Evolutionary conservation across 345 rosid species (phyloP).

Genomic region (Pugionium dolabratum): DNA sequence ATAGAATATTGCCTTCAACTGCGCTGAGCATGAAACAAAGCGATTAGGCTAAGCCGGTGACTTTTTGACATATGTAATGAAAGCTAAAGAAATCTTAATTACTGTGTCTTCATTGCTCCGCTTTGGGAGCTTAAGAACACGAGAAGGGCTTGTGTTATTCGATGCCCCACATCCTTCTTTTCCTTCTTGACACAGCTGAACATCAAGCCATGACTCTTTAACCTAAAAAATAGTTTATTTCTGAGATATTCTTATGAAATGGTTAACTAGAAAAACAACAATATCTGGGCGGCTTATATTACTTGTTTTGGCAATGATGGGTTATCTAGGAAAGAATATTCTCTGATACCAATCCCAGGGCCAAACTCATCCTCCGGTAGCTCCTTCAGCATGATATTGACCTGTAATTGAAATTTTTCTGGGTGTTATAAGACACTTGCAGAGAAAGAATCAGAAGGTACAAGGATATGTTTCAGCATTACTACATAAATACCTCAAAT

Average conservation of each 20-base stretch:
- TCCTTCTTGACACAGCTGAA: conserved; percentile 83
- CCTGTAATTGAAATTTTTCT: conserved; percentile 47
- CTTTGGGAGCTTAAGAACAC: conserved; percentile 72
- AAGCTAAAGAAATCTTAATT: conserved; percentile 30
- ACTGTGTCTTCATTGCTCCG: conserved; percentile 85
- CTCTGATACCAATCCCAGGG: conserved; percentile 73
- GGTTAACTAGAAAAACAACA: conserved; percentile 14
- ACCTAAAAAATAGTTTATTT: conserved; percentile 53
- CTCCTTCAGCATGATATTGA: conserved; percentile 73
- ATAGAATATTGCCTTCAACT: conserved; percentile 75
- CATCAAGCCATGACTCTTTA: conserved; percentile 89
- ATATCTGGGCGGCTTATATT: conserved; percentile 7
- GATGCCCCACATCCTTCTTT: conserved; percentile 56
- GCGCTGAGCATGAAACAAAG: conserved; percentile 27
- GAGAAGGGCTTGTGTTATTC: conserved; percentile 49
- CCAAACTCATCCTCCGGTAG: conserved; percentile 84
- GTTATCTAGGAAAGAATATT: conserved; percentile 81
- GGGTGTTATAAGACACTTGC: conserved; percentile 11
- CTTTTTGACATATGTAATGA: background rate
- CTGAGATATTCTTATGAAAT: conserved; percentile 4
- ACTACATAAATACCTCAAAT: conserved; percentile 65
- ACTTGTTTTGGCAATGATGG: conserved; percentile 79
- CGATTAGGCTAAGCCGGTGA: conserved; percentile 10
- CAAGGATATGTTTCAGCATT: conserved; percentile 7
- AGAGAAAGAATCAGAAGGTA: conserved; percentile 20